Evolutionary conservation across 1,284 basidiomycete species (phyloP), one percentile per base, ranked within the genome.

Genomic region (Mrakiaceae sp.): DNA sequence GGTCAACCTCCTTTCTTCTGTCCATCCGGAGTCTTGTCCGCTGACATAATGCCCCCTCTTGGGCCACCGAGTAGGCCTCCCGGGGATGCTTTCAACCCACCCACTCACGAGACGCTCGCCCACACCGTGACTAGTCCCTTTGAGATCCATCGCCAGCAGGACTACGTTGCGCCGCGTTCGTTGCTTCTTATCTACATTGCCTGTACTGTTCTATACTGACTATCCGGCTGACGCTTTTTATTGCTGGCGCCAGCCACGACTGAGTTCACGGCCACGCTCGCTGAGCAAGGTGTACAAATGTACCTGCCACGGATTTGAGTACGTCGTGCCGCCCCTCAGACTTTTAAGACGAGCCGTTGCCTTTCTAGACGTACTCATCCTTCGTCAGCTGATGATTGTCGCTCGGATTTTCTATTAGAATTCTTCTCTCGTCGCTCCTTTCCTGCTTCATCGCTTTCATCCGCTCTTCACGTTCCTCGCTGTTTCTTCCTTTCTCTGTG

Each of bases 91-190:
- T 75, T 80, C 64, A 80, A 81, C 52, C 74, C 75, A 48, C 74
- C 81, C 71, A 77, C 58, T 72, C 66, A 74, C 81, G 58, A 69
- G 60, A 70, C 82, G 44, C 81, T 91, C n/a, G 84, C 87, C 27
- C 79, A 83, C 68, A 80, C 83, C 11, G 80, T 81, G 54, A 90
- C 91, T 27, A 79, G 81, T 49, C 73, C 84, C 1, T 93, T 95
- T 74, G 86, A 89, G 58, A 87, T 92, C 63, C 79, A 87, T 44
- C 78, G 85, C 10, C 81, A 84, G 68, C 76, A 79, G 65, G 81
- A 85, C 70, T 95, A 93, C 75, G 80, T 83, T 62, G 89, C 88
- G 63, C 86, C 86, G 69, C 81, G 89, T 92, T 75, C 77, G 87
- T 78, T 63, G 27, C 27, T 27, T 64, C 3, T n/a, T 10, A 43